These are phyloP conservation scores for Paraleonurus japonicus DNA, from an alignment of 257 asterid genomes.

Conservation along the genomic window DNA sequence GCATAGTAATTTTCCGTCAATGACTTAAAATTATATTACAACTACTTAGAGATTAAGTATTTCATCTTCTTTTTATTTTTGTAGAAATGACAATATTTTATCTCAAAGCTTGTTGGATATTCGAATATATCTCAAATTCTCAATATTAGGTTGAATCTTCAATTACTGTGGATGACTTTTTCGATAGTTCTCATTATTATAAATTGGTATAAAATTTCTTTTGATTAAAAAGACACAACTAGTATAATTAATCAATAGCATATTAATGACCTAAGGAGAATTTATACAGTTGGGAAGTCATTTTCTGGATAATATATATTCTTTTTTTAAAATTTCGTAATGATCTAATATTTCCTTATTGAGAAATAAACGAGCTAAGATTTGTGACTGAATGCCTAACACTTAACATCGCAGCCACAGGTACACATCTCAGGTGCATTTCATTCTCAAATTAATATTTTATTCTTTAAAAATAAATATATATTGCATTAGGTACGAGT, in stretches of 20 bases:
- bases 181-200: too few relatives aligned
- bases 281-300: slow-evolving; percentile 15
- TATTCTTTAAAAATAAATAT: background rate
- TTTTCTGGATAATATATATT: background rate
- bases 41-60: too few relatives aligned
- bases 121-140: too few relatives aligned
- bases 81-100: too few relatives aligned
- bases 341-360: background rate
- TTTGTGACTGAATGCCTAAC: slow-evolving; percentile 19
- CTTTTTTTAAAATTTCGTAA: background rate
- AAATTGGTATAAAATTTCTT: too few relatives aligned
- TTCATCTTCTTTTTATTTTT: too few relatives aligned
- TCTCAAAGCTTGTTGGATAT: too few relatives aligned
- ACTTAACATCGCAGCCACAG: background rate
- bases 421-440: background rate
- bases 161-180: too few relatives aligned
- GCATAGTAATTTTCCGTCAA: too few relatives aligned
- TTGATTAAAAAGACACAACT: too few relatives aligned
- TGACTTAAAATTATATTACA: too few relatives aligned
- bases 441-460: background rate
- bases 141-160: too few relatives aligned
- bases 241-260: slow-evolving; percentile 9
- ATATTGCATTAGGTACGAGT: background rate
- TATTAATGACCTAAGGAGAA: slow-evolving; percentile 10
- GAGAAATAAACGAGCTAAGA: background rate